Conservation (phyloP, 352 stramenopile species). For the Globisporangium middletonii region DNA sequence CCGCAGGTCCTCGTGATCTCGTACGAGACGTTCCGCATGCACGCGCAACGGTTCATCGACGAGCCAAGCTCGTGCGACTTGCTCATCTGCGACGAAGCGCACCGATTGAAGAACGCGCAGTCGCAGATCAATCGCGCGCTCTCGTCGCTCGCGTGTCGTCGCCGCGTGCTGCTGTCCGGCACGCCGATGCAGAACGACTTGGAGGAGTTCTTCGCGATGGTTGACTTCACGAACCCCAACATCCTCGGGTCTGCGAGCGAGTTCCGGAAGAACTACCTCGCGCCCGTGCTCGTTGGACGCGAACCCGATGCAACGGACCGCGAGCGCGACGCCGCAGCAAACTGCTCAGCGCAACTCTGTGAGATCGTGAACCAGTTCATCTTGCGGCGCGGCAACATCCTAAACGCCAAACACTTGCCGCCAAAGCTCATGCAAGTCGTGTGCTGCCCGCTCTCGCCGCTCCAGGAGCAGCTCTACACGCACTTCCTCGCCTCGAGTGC, state of each 20-base stretch:
- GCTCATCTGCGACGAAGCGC: slow-evolving; percentile 98
- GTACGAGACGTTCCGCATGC: slow-evolving; percentile 92
- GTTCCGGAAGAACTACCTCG: slow-evolving; percentile 92
- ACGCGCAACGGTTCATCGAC: slow-evolving; percentile 88
- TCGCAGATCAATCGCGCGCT: slow-evolving; percentile 90
- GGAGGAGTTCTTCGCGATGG: slow-evolving; percentile 98
- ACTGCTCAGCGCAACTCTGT: slow-evolving; percentile 93
- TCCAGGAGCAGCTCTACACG: slow-evolving; percentile 96
- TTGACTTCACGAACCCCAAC: slow-evolving; percentile 85
- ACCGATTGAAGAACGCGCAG: slow-evolving; percentile 97
- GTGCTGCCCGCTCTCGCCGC: slow-evolving; percentile 93
- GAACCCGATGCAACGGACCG: slow-evolving; percentile 89
- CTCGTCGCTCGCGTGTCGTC: slow-evolving; percentile 79
- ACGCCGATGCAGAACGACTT: slow-evolving; percentile 99
- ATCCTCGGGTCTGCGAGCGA: slow-evolving; percentile 79
- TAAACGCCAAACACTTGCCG: slow-evolving; percentile 98
- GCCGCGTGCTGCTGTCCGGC: slow-evolving; percentile 94
- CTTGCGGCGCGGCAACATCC: slow-evolving; percentile 94
- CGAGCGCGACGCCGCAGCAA: slow-evolving; percentile 63
- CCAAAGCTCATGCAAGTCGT: slow-evolving; percentile 99
- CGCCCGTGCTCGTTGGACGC: slow-evolving; percentile 83
- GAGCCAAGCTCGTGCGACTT: slow-evolving; percentile 89
- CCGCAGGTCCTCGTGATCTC: slow-evolving; percentile 84
- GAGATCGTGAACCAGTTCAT: slow-evolving; percentile 99
- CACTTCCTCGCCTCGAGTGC: slow-evolving; percentile 94